Conservation (phyloP, 805 yeast genomes). For the Kodamaea kakaduensis region DNA sequence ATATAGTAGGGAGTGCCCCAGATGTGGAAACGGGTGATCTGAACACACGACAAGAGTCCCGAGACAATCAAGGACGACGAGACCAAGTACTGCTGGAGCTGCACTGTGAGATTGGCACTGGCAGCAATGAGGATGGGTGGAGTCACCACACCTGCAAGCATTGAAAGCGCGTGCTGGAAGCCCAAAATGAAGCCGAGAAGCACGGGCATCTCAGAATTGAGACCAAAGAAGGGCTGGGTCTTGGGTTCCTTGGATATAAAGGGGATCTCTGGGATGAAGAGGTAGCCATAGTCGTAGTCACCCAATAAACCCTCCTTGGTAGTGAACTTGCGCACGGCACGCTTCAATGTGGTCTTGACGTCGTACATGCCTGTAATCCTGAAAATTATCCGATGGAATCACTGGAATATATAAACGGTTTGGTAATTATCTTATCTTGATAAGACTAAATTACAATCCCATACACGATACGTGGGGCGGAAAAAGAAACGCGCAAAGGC, state of each 20-base stretch:
- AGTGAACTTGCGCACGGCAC: conserved; percentile 46
- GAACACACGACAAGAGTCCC: conserved; percentile 61
- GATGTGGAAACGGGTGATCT: conserved; percentile 77
- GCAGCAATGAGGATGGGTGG: conserved; percentile 75
- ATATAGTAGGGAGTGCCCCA: conserved; percentile 68
- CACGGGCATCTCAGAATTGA: conserved; percentile 78
- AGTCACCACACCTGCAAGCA: conserved; percentile 87
- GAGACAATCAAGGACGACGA: conserved; percentile 36
- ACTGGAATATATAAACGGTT: background rate
- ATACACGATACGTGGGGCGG: too few relatives aligned
- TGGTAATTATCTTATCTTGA: too few relatives aligned
- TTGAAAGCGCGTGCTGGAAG: conserved; percentile 81
- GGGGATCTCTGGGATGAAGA: conserved; percentile 80
- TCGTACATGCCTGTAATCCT: background rate
- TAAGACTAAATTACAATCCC: too few relatives aligned
- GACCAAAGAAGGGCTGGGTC: conserved; percentile 77
- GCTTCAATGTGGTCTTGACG: conserved; percentile 15
- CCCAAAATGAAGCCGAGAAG: conserved; percentile 74
- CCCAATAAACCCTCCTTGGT: conserved; percentile 83
- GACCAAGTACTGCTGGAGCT: conserved; percentile 35
- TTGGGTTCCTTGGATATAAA: conserved; percentile 46
- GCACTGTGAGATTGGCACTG: conserved; percentile 53
- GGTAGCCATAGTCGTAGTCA: conserved; percentile 74
- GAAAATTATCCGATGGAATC: background rate
- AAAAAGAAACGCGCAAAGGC: too few relatives aligned